Conservation (phyloP, 148 eudicot genomes). For the Cornus suecica region DNA sequence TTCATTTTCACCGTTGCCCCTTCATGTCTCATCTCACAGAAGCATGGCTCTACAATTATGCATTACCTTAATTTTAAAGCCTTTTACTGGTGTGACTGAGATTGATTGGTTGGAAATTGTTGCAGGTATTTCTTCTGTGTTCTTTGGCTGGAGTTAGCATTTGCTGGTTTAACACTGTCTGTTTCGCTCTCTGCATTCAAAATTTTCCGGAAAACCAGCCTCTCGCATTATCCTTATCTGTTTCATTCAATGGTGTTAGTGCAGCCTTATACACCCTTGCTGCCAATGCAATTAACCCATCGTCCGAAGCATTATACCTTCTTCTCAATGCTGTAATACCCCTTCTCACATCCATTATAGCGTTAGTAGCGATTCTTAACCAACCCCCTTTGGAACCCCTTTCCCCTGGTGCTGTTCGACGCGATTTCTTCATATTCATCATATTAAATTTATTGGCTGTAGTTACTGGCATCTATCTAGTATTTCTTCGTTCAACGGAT, state of each 20-base stretch:
- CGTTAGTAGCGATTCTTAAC: slow-evolving; percentile 59
- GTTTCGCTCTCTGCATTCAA: slow-evolving; percentile 70
- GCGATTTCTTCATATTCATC: slow-evolving; percentile 63
- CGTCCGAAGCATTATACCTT: slow-evolving; percentile 55
- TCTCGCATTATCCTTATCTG: slow-evolving; percentile 68
- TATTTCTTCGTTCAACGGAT: slow-evolving; percentile 44
- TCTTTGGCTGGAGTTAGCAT: slow-evolving; percentile 85
- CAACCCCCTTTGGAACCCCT: slow-evolving; percentile 49
- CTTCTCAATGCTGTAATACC: slow-evolving; percentile 68
- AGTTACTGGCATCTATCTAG: slow-evolving; percentile 73
- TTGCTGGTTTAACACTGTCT: slow-evolving; percentile 93
- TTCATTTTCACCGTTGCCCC: background rate
- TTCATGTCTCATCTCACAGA: background rate
- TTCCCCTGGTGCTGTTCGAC: slow-evolving; percentile 30
- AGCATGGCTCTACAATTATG: too few species aligned
- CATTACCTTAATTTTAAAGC: too few species aligned
- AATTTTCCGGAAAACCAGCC: slow-evolving; percentile 65
- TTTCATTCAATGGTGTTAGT: slow-evolving; percentile 82
- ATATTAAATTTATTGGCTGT: slow-evolving; percentile 54
- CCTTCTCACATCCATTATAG: slow-evolving; percentile 47
- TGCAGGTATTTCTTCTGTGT: slow-evolving; percentile 77
- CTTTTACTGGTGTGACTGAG: background rate
- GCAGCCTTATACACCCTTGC: slow-evolving; percentile 79
- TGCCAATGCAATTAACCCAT: slow-evolving; percentile 55
- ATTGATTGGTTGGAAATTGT: background rate